Evolutionary conservation across 179 eudicot species (phyloP).

Genomic region (Actinidia arguta): DNA sequence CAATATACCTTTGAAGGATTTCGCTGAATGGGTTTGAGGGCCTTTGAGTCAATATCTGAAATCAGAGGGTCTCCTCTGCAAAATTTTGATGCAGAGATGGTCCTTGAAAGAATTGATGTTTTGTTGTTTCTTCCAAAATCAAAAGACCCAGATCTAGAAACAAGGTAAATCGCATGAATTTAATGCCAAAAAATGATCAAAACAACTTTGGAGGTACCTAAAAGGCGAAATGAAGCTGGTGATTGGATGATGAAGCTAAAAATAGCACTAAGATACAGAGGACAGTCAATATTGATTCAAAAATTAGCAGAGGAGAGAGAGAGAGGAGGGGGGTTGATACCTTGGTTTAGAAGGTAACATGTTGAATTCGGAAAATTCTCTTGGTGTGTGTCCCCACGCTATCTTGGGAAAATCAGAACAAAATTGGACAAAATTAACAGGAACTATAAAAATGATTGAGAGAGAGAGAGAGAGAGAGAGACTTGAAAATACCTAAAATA

Average conservation of each 20-base stretch:
- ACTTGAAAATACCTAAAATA: neutral
- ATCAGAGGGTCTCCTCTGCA: conserved; percentile 28
- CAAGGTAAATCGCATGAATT: conserved; percentile 21
- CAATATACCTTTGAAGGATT: neutral
- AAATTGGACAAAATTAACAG: neutral
- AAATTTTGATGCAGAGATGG: conserved; percentile 32
- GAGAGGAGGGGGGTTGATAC: conserved; percentile 19
- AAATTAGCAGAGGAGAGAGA: neutral
- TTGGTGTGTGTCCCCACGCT: neutral
- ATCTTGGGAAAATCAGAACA: conserved; percentile 31
- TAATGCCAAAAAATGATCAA: neutral
- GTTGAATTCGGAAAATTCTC: neutral
- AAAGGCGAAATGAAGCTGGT: neutral
- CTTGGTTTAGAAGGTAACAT: conserved; percentile 52
- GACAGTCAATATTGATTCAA: neutral
- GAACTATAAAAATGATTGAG: neutral
- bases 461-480: neutral
- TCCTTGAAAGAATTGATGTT: conserved; percentile 36
- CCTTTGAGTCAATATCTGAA: conserved; percentile 19
- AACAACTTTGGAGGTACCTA: neutral
- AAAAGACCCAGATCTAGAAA: conserved; percentile 44
- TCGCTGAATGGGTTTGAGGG: conserved; percentile 23
- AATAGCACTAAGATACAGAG: neutral
- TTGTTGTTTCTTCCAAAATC: conserved; percentile 38
- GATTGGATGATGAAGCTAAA: neutral